phyloP scores from a whole-genome alignment of 1,284 basidiomycete genomes.

The Anthracocystis setariae region DNA sequence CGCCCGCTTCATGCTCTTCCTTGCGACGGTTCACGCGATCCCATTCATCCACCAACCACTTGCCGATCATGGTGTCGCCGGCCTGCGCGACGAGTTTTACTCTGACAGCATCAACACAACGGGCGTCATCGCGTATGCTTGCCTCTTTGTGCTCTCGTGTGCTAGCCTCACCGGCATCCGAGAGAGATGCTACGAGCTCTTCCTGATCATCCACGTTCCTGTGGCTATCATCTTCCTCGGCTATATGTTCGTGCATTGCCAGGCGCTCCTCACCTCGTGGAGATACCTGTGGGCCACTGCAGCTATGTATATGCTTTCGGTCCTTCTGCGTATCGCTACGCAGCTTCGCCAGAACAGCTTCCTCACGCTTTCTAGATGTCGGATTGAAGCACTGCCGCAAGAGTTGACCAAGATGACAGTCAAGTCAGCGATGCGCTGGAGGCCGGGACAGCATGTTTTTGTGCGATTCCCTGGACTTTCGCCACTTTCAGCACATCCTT shows the following conservation, averaged over 20 bases:
- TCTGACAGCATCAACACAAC: constrained; percentile 52
- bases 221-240: constrained; percentile 52
- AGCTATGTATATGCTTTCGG: constrained; percentile 46
- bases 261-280: constrained; percentile 46
- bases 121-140: constrained; percentile 52
- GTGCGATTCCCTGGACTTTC: constrained; percentile 56
- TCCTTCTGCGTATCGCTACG: constrained; percentile 39
- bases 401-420: constrained; percentile 48
- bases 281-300: constrained; percentile 50
- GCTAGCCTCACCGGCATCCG: constrained; percentile 54
- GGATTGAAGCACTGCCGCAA: constrained; percentile 31
- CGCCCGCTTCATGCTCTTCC: constrained; percentile 57
- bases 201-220: constrained; percentile 59
- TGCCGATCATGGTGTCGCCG: constrained; percentile 41
- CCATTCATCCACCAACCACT: constrained; percentile 59
- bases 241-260: constrained; percentile 57
- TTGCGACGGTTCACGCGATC: constrained; percentile 57
- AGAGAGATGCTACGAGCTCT: constrained; percentile 61
- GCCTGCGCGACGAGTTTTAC: constrained; percentile 41
- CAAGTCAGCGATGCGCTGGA: constrained; percentile 54
- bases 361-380: constrained; percentile 31
- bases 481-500: constrained; percentile 55
- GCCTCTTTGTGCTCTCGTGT: constrained; percentile 51
- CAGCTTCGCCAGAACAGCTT: constrained; percentile 34
- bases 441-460: constrained; percentile 61